These are phyloP conservation scores for Colletotrichum camelliae DNA, from an alignment of 2,329 filamentous ascomycete genomes.

Conservation along the genomic window DNA sequence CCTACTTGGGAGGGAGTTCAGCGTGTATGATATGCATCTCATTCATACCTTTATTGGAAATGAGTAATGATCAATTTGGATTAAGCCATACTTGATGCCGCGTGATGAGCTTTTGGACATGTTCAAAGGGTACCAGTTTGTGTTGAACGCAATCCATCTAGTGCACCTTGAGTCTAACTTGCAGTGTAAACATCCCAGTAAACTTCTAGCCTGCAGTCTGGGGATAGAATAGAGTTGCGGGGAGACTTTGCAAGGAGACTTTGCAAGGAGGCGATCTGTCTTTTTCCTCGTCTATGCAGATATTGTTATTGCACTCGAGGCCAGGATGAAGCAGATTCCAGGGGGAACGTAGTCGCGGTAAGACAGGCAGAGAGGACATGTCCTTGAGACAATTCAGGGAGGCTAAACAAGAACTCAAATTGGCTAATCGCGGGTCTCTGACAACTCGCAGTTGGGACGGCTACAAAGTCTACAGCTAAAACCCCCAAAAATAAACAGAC, in stretches of 20 bases:
- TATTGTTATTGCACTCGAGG: neutral
- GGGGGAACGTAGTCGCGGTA: neutral
- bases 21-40: slow-evolving; percentile 15
- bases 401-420: neutral
- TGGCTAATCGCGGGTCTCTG: neutral
- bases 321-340: neutral
- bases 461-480: neutral
- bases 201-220: neutral
- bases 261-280: neutral
- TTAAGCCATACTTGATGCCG: neutral
- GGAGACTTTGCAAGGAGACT: neutral
- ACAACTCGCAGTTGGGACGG: neutral
- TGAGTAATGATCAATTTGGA: slow-evolving; percentile 1
- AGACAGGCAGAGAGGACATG: neutral
- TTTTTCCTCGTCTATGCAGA: neutral
- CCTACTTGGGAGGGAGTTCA: slow-evolving; percentile 14
- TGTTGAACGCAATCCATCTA: too few species aligned
- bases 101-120: neutral
- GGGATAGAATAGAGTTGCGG: neutral
- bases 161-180: neutral
- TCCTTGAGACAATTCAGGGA: neutral
- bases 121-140: neutral
- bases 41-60: neutral
- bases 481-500: neutral
- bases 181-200: neutral